phyloP scores from a whole-genome alignment of 108 stramenopile genomes.

The Bacterosira constricta region DNA sequence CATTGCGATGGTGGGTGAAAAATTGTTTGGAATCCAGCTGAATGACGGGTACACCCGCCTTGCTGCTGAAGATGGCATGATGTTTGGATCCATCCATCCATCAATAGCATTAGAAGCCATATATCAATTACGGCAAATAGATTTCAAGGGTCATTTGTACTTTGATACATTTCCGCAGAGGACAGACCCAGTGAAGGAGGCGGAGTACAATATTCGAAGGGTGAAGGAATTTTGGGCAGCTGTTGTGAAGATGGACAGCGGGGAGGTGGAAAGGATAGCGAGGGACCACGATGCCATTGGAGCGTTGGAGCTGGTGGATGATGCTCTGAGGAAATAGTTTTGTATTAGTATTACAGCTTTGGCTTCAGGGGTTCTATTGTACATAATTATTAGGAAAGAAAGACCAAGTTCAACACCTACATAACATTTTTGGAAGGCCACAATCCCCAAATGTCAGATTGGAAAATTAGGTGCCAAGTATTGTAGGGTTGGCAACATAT shows the following conservation, averaged over 20 bases:
- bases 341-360: not conserved
- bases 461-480: no score
- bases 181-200: constrained; percentile 81
- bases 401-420: no score
- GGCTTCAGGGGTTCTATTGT: not conserved
- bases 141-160: constrained; percentile 81
- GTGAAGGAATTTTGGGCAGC: constrained; percentile 79
- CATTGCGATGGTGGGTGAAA: constrained; percentile 79
- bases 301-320: constrained; percentile 61
- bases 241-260: constrained; percentile 42
- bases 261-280: constrained; percentile 41
- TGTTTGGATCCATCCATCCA: constrained; percentile 89
- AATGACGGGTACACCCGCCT: constrained; percentile 84
- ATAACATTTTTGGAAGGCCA: no score
- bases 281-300: constrained; percentile 79
- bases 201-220: constrained; percentile 78
- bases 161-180: constrained; percentile 92
- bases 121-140: constrained; percentile 70
- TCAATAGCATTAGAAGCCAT: constrained; percentile 82
- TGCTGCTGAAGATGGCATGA: constrained; percentile 89
- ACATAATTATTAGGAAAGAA: not conserved
- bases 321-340: constrained; percentile 36
- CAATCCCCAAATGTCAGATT: no score
- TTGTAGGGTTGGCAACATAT: no score
- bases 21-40: constrained; percentile 86